These are phyloP conservation scores for Podospora pseudoanserina DNA, from an alignment of 495 filamentous ascomycete species.

Conservation along the genomic window DNA sequence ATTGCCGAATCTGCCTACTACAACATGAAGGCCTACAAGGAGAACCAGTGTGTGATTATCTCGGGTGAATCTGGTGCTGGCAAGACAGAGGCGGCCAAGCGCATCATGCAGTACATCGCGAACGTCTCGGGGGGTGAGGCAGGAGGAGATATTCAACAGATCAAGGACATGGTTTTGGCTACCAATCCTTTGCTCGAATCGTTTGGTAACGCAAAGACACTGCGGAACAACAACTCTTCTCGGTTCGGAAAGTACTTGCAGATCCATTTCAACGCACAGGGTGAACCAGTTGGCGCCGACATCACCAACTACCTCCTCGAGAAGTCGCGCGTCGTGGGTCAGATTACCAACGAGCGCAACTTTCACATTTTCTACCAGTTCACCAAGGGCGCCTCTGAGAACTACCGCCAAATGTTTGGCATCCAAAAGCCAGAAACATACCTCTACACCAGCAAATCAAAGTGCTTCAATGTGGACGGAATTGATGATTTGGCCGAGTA, in stretches of 20 bases:
- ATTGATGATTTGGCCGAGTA: conserved; percentile 93
- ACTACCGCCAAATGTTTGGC: conserved; percentile 81
- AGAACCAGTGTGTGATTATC: conserved; percentile 99
- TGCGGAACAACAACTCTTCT: conserved; percentile 98
- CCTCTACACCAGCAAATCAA: conserved; percentile 89
- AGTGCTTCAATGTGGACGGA: conserved; percentile 88
- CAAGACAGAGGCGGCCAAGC: conserved; percentile 99
- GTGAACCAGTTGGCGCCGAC: conserved; percentile 92
- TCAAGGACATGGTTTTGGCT: conserved; percentile 97
- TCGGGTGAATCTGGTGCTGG: conserved; percentile 97
- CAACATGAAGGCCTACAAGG: conserved; percentile 99
- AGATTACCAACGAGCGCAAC: conserved; percentile 92
- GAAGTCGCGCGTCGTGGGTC: conserved; percentile 91
- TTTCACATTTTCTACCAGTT: conserved; percentile 99
- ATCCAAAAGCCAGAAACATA: conserved; percentile 91
- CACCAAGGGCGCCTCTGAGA: conserved; percentile 84
- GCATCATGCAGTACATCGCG: conserved; percentile 99
- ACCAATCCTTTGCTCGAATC: conserved; percentile 97
- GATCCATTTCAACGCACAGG: conserved; percentile 90
- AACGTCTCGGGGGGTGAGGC: conserved; percentile 87
- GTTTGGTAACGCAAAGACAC: conserved; percentile 96
- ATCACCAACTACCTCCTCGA: conserved; percentile 98
- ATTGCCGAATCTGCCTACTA: conserved; percentile 97
- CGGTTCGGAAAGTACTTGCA: conserved; percentile 98
- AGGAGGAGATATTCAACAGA: conserved; percentile 90